Evolutionary conservation across 2,329 filamentous ascomycete species (phyloP).

Genomic region (Sporothrix phasma): DNA sequence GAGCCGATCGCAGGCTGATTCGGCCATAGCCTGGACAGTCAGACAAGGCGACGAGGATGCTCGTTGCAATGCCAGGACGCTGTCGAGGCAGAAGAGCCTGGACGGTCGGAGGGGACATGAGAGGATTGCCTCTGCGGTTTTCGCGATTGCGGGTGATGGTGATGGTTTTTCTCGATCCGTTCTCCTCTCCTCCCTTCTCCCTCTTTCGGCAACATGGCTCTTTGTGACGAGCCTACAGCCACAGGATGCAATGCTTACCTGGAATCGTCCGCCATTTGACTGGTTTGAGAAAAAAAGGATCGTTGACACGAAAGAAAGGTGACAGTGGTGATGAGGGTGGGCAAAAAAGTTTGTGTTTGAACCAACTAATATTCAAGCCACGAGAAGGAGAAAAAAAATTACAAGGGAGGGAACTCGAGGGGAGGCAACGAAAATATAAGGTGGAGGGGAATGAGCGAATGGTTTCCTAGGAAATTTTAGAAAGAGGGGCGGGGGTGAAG

Average conservation of each 20-base stretch:
- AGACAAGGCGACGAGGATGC: neutral
- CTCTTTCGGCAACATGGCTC: constrained; percentile 22
- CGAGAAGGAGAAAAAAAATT: constrained; percentile 17
- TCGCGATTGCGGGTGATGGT: constrained; percentile 41
- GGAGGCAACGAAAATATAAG: constrained; percentile 16
- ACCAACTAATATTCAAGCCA: constrained; percentile 13
- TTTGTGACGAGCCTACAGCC: constrained; percentile 1
- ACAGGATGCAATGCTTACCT: constrained; percentile 35
- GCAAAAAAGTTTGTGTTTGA: constrained; percentile 16
- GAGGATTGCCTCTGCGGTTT: constrained; percentile 6
- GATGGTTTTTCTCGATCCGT: constrained; percentile 31
- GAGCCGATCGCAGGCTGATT: neutral
- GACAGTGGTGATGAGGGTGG: constrained; percentile 25
- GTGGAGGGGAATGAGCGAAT: constrained; percentile 20
- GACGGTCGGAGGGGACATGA: neutral
- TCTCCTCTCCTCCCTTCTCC: constrained; percentile 22
- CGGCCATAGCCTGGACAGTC: neutral
- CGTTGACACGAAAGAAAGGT: constrained; percentile 19
- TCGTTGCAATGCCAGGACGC: neutral
- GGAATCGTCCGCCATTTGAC: constrained; percentile 48
- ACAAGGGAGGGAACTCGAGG: constrained; percentile 18
- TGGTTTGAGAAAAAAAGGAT: constrained; percentile 29
- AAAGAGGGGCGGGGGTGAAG: constrained; percentile 15
- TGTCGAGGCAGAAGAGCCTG: neutral
- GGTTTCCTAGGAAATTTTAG: constrained; percentile 13